phyloP scores from a whole-genome alignment of 106 monocot genomes.

The Chionographis japonica region DNA sequence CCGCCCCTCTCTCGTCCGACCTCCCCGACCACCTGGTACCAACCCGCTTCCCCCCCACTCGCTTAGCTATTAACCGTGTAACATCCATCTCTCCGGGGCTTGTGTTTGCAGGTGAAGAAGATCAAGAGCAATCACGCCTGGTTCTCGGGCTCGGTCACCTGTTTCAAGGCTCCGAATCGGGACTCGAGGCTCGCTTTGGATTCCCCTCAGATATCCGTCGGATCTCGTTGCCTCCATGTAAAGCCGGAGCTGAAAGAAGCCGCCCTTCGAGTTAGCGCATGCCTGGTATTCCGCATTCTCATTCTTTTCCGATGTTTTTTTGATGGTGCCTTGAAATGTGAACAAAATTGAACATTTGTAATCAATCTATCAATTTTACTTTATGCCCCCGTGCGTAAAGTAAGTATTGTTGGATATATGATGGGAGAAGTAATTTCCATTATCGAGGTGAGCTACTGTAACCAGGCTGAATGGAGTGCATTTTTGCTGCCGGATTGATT shows the following conservation, averaged over 20 bases:
- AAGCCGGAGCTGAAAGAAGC: conserved; percentile 54
- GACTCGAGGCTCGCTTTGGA: conserved; percentile 61
- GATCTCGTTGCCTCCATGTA: conserved; percentile 32
- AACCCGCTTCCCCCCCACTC: not conserved
- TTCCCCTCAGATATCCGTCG: conserved; percentile 43
- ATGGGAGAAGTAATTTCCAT: too few relatives aligned
- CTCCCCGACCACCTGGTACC: conserved; percentile 39
- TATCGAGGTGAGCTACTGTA: too few relatives aligned
- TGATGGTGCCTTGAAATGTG: too few relatives aligned
- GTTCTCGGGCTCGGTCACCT: conserved; percentile 53
- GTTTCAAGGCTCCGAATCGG: conserved; percentile 55
- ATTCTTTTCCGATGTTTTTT: too few relatives aligned
- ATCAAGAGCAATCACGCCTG: conserved; percentile 59
- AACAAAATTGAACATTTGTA: too few relatives aligned
- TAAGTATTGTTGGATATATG: too few relatives aligned
- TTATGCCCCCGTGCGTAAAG: too few relatives aligned
- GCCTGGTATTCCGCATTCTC: conserved; percentile 39
- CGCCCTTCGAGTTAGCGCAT: conserved; percentile 54
- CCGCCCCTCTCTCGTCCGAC: conserved; percentile 29
- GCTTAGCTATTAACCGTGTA: not conserved
- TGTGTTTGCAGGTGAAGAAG: conserved; percentile 44
- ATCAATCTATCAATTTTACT: not conserved
- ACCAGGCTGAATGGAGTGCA: too few relatives aligned
- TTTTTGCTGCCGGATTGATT: too few relatives aligned
- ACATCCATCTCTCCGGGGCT: not conserved